Evolutionary conservation across 768 basidiomycete genomes (phyloP), one percentile per base, ranked within the genome.

Genomic region (Collybia nuda): DNA sequence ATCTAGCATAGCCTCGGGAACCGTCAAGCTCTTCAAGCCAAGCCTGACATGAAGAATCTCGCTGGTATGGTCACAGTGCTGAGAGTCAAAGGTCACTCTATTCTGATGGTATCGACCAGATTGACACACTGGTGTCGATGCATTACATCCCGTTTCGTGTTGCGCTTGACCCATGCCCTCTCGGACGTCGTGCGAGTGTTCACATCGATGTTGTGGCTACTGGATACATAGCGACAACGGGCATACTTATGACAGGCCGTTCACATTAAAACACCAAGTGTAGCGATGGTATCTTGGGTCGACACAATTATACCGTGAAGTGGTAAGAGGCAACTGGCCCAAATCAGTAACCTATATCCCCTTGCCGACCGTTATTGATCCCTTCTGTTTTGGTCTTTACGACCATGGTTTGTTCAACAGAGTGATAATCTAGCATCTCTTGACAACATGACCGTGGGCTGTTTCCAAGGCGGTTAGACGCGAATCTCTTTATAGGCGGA

Each of bases 301-400:
- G 28, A 29, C 28, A 21, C 23, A 52, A 40, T 26, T 28, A 32
- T 24, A n/a, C 42, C 41, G 23, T 54, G 41, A 35, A 24, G 40
- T 18, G 28, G 29, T 26, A 44, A 28, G 36, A 22, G 36, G 23
- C 41, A 32, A 43, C 18, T 42, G 55, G 51, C 52, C 53, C 39
- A 53, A 61, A 64, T 62, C 62, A 65, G 67, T 60, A 69, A 66
- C 41, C 52, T 61, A 63, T 59, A 69, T 85, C 79, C 56, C 82
- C 84, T 84, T 84, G 83, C 79, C 81, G 79, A 85, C 83, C 64
- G 65, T 65, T 66, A 67, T 74, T 72, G 72, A 72, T 74, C 63
- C 65, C 69, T 66, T 63, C 65, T 61, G 56, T 71, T 67, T 69
- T 66, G 56, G 67, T 60, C 64, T 64, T 70, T 69, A 60, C 72